phyloP scores from a whole-genome alignment of 306 rosid genomes.

The Rubus idaeus region DNA sequence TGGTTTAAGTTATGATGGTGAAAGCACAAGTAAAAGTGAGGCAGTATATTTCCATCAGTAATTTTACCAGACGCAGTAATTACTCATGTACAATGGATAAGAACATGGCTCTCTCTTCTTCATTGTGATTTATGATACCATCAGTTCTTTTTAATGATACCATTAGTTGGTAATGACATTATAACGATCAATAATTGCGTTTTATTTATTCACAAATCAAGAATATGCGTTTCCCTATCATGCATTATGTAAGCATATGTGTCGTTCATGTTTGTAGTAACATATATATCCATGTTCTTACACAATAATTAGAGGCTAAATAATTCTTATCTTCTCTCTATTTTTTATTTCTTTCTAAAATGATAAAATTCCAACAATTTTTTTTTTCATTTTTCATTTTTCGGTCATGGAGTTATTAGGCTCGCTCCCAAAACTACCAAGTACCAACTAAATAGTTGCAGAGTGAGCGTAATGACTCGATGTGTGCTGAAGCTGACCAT shows the following conservation, averaged over 20 bases:
- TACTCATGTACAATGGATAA: background rate
- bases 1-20: background rate
- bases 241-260: constrained; percentile 9
- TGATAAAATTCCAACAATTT: too few species aligned
- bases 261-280: constrained; percentile 3
- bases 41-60: background rate
- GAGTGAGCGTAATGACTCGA: too few species aligned
- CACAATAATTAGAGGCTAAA: constrained; percentile 13
- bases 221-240: background rate
- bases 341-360: background rate
- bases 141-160: background rate
- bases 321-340: background rate
- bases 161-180: background rate
- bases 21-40: background rate
- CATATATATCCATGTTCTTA: background rate
- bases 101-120: background rate
- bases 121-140: background rate
- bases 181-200: background rate
- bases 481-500: too few species aligned
- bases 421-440: too few species aligned
- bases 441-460: too few species aligned
- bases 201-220: background rate
- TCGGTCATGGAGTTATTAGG: too few species aligned
- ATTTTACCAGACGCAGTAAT: background rate
- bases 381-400: too few species aligned